Evolutionary conservation across 352 stramenopile species (phyloP), one percentile per base, ranked within the genome.

Genomic region (Globisporangium nodosum): DNA sequence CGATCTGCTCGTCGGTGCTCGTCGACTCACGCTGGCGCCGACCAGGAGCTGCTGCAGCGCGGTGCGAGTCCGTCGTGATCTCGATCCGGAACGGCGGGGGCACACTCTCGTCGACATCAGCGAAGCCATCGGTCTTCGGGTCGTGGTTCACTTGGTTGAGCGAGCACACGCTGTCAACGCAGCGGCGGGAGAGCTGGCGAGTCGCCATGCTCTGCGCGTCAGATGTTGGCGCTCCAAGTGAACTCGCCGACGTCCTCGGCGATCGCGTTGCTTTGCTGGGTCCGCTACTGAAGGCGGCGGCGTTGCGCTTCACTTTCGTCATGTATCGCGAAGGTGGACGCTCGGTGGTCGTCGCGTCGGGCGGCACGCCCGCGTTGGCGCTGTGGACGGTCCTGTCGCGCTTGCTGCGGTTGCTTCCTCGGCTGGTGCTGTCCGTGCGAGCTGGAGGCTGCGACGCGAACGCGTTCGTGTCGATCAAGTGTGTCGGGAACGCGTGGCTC

Each of bases 41-140:
- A 3, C 33, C 27, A 7, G 30, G 43, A 49, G 33, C 35, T 43
- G 37, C 13, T 43, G 37, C 13, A 15, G 49, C 2, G 21, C 66
- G 52, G 8, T 57, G 57, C 2, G 69, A 67, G 50, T 85, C 68
- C 0, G 80, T 94, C 3, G 81, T 89, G 48, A 94, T 83, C 58
- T 94, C 65, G 24, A 94, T 90, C 8, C 75, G 68, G 52, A 94
- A 94, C n/a, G 85, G 85, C 3, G 80, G 77, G 0, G 85, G 85
- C 3, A 92, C 73, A 9, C 73, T 90, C 54, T 94, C 85, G 30
- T 94, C 85, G 0, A 94, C 78, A 1, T 88, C 80, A 0, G 84
- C 73, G 58, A 94, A 94, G 0, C 85, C 85, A 39, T 94, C 85
- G 0, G 70, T 89, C 53, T 82, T 89, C 0, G 85, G 85, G 50